These are phyloP conservation scores for Barnettozyma botsteinii DNA, from an alignment of 805 yeast species.

Conservation along the genomic window DNA sequence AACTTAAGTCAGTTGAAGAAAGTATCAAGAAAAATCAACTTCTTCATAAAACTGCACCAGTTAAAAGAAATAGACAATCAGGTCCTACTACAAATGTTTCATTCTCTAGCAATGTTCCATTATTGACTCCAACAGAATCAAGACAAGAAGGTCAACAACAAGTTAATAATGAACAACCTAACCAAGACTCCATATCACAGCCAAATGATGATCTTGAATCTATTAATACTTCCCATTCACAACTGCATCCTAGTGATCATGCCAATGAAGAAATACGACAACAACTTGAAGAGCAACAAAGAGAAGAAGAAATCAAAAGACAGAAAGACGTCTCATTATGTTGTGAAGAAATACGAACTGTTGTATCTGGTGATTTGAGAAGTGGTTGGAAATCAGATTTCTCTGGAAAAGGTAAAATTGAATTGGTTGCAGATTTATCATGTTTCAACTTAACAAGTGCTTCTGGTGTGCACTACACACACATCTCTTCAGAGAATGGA, in stretches of 20 bases:
- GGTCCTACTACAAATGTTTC: conserved; percentile 34
- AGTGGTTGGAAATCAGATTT: conserved; percentile 96
- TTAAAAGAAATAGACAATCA: conserved; percentile 33
- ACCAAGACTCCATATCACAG: conserved; percentile 2
- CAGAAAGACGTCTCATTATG: conserved; percentile 37
- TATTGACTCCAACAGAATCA: conserved; percentile 17
- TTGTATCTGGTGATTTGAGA: conserved; percentile 76
- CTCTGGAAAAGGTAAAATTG: conserved; percentile 69
- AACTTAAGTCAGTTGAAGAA: conserved; percentile 42
- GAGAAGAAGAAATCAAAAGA: conserved; percentile 27
- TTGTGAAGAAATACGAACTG: conserved; percentile 66
- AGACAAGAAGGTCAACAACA: conserved; percentile 7
- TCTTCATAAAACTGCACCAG: conserved; percentile 15
- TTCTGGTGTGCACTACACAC: conserved; percentile 38
- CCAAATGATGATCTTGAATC: conserved; percentile 14
- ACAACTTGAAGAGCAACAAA: conserved; percentile 22
- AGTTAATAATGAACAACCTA: conserved; percentile 6
- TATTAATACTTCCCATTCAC: conserved; percentile 1
- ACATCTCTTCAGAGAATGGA: conserved; percentile 37
- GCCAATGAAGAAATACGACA: conserved; percentile 27
- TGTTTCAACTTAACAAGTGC: conserved; percentile 55
- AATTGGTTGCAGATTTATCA: conserved; percentile 65
- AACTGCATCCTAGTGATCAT: conserved; percentile 29
- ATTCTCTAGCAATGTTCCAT: conserved; percentile 24
- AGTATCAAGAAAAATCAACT: conserved; percentile 29